Percentiles rank a stretch among this genome's conserved stretches.
Conservation (phyloP, 2,329 filamentous ascomycete species). For the Zymoseptoria crescenta region DNA sequence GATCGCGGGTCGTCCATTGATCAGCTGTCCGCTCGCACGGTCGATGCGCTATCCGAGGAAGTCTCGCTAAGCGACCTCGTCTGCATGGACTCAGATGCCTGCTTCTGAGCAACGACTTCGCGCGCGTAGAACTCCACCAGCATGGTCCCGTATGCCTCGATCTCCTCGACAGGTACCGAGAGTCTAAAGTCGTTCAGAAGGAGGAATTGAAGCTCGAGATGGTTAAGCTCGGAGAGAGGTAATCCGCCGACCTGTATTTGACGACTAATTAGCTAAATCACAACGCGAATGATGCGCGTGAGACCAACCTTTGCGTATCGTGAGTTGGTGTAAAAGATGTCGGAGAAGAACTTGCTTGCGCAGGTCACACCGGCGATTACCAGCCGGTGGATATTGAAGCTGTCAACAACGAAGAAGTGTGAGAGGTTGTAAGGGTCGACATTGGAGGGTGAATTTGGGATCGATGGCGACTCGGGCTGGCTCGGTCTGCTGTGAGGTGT, state of each 20-base stretch:
- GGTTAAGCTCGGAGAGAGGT: conserved; percentile 85
- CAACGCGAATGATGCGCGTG: neutral
- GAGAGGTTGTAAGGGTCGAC: conserved; percentile 48
- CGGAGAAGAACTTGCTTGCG: conserved; percentile 97
- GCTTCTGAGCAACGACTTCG: conserved; percentile 66
- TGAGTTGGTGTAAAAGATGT: conserved; percentile 98
- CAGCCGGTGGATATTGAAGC: conserved; percentile 95
- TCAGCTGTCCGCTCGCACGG: conserved; percentile 9
- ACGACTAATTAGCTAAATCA: conserved; percentile 1
- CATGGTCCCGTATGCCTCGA: conserved; percentile 97
- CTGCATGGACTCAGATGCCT: conserved; percentile 28
- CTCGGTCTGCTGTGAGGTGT: conserved; percentile 31
- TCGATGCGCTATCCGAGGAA: conserved; percentile 25
- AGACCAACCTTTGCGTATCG: conserved; percentile 86
- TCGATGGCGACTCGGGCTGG: conserved; percentile 24
- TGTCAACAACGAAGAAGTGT: conserved; percentile 89
- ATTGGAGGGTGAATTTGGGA: conserved; percentile 30
- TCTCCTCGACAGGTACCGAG: conserved; percentile 84
- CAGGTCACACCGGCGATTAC: conserved; percentile 97
- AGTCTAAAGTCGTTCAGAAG: conserved; percentile 93
- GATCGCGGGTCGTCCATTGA: neutral
- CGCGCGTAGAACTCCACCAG: conserved; percentile 94
- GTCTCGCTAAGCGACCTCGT: conserved; percentile 26
- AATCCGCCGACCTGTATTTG: conserved; percentile 74
- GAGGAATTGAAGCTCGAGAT: conserved; percentile 91